Evolutionary conservation across 2,329 filamentous ascomycete genomes (phyloP).

Genomic region (Penicillium aurantiogriseum): DNA sequence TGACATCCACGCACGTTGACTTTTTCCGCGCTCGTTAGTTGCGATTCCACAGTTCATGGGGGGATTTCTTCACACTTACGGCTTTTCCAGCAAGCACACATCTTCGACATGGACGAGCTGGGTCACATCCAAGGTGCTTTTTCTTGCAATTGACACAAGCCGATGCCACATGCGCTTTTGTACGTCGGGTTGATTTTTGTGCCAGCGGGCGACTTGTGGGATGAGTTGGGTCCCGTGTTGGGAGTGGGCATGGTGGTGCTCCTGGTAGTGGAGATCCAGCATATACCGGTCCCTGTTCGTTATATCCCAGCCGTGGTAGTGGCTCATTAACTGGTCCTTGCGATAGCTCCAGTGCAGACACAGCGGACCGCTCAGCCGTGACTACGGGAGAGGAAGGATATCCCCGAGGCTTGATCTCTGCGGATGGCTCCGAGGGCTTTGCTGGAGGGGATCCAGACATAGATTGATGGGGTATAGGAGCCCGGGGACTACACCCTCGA

Average conservation of each 20-base stretch:
- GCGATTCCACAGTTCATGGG: background rate
- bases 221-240: constrained; percentile 24
- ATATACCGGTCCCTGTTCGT: constrained; percentile 17
- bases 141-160: constrained; percentile 51
- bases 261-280: constrained; percentile 15
- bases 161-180: constrained; percentile 49
- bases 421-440: constrained; percentile 39
- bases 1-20: constrained; percentile 47
- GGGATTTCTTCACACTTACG: constrained; percentile 31
- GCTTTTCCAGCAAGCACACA: constrained; percentile 49
- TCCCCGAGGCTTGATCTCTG: constrained; percentile 32
- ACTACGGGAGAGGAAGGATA: constrained; percentile 26
- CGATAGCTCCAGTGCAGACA: constrained; percentile 15
- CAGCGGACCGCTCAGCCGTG: constrained; percentile 13
- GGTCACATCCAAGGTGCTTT: constrained; percentile 49
- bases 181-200: constrained; percentile 44
- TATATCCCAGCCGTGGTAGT: constrained; percentile 20
- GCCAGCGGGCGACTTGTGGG: constrained; percentile 28
- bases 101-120: constrained; percentile 46
- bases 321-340: constrained; percentile 21
- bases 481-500: constrained; percentile 41
- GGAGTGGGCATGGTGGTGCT: constrained; percentile 27
- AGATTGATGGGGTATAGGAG: constrained; percentile 41
- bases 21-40: constrained; percentile 18
- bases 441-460: constrained; percentile 46